These are phyloP conservation scores for Xylaria venustula DNA, from an alignment of 495 filamentous ascomycete species.

Conservation along the genomic window DNA sequence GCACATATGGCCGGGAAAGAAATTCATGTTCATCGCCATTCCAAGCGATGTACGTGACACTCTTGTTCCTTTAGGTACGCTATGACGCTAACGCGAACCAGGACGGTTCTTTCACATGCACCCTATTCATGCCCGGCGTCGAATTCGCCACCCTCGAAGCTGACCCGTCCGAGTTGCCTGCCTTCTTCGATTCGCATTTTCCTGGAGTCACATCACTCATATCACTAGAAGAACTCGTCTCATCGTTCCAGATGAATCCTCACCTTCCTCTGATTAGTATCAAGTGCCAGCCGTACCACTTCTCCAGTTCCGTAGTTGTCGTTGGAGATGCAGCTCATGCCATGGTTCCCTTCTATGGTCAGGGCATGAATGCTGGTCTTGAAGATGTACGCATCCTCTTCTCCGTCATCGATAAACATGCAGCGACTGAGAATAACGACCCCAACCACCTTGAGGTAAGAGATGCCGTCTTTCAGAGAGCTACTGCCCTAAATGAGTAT, in stretches of 20 bases:
- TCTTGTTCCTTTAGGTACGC: not conserved
- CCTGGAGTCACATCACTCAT: slow-evolving; percentile 89
- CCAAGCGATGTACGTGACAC: slow-evolving; percentile 59
- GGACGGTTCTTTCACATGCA: slow-evolving; percentile 94
- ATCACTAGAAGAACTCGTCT: slow-evolving; percentile 59
- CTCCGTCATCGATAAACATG: slow-evolving; percentile 64
- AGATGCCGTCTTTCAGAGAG: slow-evolving; percentile 41
- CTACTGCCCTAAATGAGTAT: slow-evolving; percentile 69
- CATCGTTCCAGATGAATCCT: slow-evolving; percentile 74
- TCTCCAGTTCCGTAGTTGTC: slow-evolving; percentile 72
- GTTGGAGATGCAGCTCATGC: slow-evolving; percentile 95
- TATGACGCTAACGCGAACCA: slow-evolving; percentile 21
- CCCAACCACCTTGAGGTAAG: slow-evolving; percentile 7
- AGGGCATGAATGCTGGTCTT: slow-evolving; percentile 86
- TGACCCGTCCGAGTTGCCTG: slow-evolving; percentile 52
- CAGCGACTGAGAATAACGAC: slow-evolving; percentile 26
- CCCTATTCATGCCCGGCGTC: slow-evolving; percentile 74
- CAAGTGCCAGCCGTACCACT: slow-evolving; percentile 88
- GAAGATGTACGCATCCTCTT: slow-evolving; percentile 84
- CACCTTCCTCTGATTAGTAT: slow-evolving; percentile 91
- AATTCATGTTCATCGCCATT: slow-evolving; percentile 98
- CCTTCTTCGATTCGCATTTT: slow-evolving; percentile 77
- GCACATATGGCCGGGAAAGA: slow-evolving; percentile 93
- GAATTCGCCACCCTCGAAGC: slow-evolving; percentile 60
- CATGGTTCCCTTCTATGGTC: slow-evolving; percentile 94